Percentiles rank a stretch among this genome's conserved stretches.
Conservation (phyloP, 179 eudicot species). For the Dionaea muscipula region DNA sequence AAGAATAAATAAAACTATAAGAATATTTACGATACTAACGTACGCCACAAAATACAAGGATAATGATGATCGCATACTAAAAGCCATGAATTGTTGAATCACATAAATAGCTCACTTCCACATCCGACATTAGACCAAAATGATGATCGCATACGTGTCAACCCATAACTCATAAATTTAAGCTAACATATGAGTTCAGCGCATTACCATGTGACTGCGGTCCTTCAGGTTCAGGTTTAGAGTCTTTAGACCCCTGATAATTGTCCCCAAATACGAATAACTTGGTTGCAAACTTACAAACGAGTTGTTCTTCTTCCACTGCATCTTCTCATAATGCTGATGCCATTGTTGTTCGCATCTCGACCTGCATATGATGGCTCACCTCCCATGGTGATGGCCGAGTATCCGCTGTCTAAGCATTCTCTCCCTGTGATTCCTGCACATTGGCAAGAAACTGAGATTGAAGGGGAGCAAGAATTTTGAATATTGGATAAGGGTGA, state of each 20-base stretch:
- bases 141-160: too few species aligned
- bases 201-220: too few species aligned
- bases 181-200: too few species aligned
- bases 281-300: constrained; percentile 22
- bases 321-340: constrained; percentile 12
- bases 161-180: too few species aligned
- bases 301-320: constrained; percentile 35
- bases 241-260: background rate
- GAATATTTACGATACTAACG: too few species aligned
- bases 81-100: too few species aligned
- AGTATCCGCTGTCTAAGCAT: constrained; percentile 23
- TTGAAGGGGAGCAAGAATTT: constrained; percentile 23
- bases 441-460: constrained; percentile 28
- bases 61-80: too few species aligned
- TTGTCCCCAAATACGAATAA: background rate
- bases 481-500: constrained; percentile 13
- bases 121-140: too few species aligned
- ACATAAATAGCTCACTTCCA: too few species aligned
- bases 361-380: constrained; percentile 8
- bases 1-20: too few species aligned
- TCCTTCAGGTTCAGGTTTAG: background rate
- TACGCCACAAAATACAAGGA: too few species aligned
- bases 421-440: constrained; percentile 30
- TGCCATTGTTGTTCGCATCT: constrained; percentile 10
- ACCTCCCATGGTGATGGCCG: constrained; percentile 11